phyloP scores from a whole-genome alignment of 83 land plant genomes.

The Picea abies region DNA sequence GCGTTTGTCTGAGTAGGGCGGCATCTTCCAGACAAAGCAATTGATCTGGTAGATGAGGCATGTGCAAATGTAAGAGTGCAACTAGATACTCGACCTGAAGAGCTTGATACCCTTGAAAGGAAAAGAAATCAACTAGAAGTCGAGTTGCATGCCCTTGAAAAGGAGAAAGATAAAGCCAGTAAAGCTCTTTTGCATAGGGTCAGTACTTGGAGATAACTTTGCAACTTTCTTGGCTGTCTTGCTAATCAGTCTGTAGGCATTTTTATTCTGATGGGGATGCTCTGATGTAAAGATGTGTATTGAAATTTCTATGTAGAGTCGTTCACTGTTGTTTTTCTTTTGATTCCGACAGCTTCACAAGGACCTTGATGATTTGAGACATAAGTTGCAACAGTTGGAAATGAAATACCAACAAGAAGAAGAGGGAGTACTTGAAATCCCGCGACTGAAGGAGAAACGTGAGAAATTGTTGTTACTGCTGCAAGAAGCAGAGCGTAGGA shows the following conservation, averaged over 20 bases:
- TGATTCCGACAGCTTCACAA: slow-evolving; percentile 46
- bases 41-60: too few species aligned
- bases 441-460: slow-evolving; percentile 70
- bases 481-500: slow-evolving; percentile 91
- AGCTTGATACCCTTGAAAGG: slow-evolving; percentile 86
- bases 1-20: slow-evolving; percentile 42
- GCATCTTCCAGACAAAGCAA: slow-evolving; percentile 56
- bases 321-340: too few species aligned
- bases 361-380: slow-evolving; percentile 83
- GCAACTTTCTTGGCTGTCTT: slow-evolving; percentile 55
- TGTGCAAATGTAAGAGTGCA: too few species aligned
- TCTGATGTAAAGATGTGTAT: too few species aligned
- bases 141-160: too few species aligned
- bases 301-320: too few species aligned
- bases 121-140: slow-evolving; percentile 71
- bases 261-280: too few species aligned
- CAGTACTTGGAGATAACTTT: too few species aligned
- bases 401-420: slow-evolving; percentile 89
- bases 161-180: slow-evolving; percentile 43
- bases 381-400: slow-evolving; percentile 78
- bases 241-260: slow-evolving; percentile 8
- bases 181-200: too few species aligned
- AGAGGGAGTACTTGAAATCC: slow-evolving; percentile 73
- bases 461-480: slow-evolving; percentile 71
- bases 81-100: slow-evolving; percentile 92